Conservation (phyloP, 2,329 filamentous ascomycete genomes). For the Xylaria digitata region DNA sequence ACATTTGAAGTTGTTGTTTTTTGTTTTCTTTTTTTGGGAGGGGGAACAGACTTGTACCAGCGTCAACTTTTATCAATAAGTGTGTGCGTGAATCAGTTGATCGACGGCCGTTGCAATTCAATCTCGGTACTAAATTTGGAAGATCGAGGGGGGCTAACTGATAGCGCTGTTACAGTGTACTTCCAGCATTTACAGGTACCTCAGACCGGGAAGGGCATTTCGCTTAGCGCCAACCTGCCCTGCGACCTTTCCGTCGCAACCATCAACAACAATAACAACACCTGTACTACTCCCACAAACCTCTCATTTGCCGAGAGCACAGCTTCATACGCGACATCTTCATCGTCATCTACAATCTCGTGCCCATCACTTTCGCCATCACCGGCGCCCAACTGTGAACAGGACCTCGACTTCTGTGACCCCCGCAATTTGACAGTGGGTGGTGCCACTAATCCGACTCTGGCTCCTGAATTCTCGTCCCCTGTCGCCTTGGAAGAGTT, state of each 20-base stretch:
- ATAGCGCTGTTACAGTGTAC: slow-evolving; percentile 46
- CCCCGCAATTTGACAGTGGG: slow-evolving; percentile 86
- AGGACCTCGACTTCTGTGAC: slow-evolving; percentile 88
- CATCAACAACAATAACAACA: slow-evolving; percentile 51
- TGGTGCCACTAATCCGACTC: slow-evolving; percentile 61
- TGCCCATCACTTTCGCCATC: slow-evolving; percentile 90
- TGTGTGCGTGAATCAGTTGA: neutral
- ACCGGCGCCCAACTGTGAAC: slow-evolving; percentile 80
- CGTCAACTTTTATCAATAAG: neutral
- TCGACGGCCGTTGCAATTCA: neutral
- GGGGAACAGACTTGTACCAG: neutral
- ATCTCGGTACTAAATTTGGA: neutral
- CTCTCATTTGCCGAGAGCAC: slow-evolving; percentile 30
- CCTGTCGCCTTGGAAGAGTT: slow-evolving; percentile 73
- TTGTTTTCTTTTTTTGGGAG: too few species aligned
- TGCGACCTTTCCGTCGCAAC: slow-evolving; percentile 78
- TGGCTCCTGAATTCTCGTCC: slow-evolving; percentile 71
- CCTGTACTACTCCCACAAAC: slow-evolving; percentile 37
- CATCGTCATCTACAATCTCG: slow-evolving; percentile 60
- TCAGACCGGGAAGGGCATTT: slow-evolving; percentile 62
- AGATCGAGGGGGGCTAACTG: slow-evolving; percentile 41
- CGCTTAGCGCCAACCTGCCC: slow-evolving; percentile 69
- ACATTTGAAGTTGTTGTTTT: too few species aligned
- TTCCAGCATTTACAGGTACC: slow-evolving; percentile 51
- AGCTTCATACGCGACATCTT: slow-evolving; percentile 21